A percentile compares a stretch with the other conserved stretches of the same genome.
These are phyloP conservation scores for Graphiopsis chlorocephala DNA, from an alignment of 2,329 filamentous ascomycete genomes.

Conservation along the genomic window DNA sequence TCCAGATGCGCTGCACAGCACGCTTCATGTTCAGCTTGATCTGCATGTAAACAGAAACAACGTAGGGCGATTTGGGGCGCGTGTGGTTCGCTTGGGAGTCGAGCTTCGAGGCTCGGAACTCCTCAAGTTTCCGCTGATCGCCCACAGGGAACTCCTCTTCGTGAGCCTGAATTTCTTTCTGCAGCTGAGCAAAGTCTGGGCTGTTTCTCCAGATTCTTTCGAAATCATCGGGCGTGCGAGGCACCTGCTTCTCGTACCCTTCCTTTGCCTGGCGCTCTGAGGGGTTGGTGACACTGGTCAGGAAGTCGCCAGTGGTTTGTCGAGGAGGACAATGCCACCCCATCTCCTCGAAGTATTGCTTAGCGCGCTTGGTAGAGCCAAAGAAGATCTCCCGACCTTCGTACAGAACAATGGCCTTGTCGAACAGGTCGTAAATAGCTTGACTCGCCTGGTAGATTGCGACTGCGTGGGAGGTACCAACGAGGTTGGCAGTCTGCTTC, in stretches of 20 bases:
- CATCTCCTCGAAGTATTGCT: constrained; percentile 63
- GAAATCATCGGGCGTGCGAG: constrained; percentile 69
- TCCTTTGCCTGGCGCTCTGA: constrained; percentile 54
- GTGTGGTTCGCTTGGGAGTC: constrained; percentile 53
- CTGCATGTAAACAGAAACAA: constrained; percentile 57
- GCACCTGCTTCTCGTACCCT: constrained; percentile 61
- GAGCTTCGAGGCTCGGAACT: constrained; percentile 50
- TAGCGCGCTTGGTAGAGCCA: constrained; percentile 60
- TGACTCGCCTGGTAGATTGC: constrained; percentile 56
- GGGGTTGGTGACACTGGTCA: constrained; percentile 67
- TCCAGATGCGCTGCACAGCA: constrained; percentile 52
- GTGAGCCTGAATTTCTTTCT: constrained; percentile 51
- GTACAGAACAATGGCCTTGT: constrained; percentile 72
- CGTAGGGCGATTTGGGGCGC: constrained; percentile 56
- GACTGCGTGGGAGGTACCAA: constrained; percentile 52
- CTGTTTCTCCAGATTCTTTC: constrained; percentile 51
- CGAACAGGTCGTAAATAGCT: constrained; percentile 63
- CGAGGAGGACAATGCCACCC: constrained; percentile 66
- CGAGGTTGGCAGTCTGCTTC: constrained; percentile 49
- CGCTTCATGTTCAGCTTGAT: constrained; percentile 50
- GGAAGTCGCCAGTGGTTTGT: constrained; percentile 67
- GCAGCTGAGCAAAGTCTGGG: constrained; percentile 43
- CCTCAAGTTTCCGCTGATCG: constrained; percentile 40
- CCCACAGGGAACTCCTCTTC: constrained; percentile 47
- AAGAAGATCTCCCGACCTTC: constrained; percentile 77